Conservation (phyloP, 805 yeast species). For the Candida sanyiensis region DNA sequence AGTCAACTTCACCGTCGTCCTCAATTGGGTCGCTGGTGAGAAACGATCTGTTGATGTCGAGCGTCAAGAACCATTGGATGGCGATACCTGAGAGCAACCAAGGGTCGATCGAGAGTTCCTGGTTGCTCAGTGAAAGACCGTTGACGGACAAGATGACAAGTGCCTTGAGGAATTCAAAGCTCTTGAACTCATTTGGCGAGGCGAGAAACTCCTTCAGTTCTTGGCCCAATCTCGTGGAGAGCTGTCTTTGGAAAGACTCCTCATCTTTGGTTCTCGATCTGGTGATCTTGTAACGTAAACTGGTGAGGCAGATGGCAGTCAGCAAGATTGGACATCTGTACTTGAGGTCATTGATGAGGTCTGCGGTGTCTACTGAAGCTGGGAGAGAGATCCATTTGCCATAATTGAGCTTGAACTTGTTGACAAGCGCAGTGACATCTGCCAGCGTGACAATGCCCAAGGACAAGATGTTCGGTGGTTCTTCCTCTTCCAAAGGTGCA, state of each 20-base stretch:
- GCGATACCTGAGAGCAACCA: conserved; percentile 68
- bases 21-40: conserved; percentile 13
- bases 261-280: conserved; percentile 7
- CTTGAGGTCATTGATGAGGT: conserved; percentile 44
- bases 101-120: conserved; percentile 51
- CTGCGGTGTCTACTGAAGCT: conserved; percentile 40
- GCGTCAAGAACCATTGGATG: conserved; percentile 53
- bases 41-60: conserved; percentile 31
- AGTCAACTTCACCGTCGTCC: conserved; percentile 3
- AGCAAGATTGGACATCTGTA: conserved; percentile 54
- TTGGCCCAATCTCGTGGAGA: conserved; percentile 27
- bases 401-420: conserved; percentile 57
- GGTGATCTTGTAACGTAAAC: conserved; percentile 42
- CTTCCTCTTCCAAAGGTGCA: conserved; percentile 13
- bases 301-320: conserved; percentile 58
- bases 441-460: conserved; percentile 41
- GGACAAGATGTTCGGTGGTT: conserved; percentile 43
- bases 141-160: conserved; percentile 60
- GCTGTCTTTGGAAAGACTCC: conserved; percentile 24
- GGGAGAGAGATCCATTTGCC: conserved; percentile 80
- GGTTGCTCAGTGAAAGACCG: conserved; percentile 54
- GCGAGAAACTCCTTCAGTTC: conserved; percentile 39
- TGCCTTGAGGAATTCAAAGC: conserved; percentile 62
- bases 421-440: conserved; percentile 46
- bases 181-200: conserved; percentile 42